phyloP scores from a whole-genome alignment of 108 stramenopile genomes.

The Cyclotella atomus region DNA sequence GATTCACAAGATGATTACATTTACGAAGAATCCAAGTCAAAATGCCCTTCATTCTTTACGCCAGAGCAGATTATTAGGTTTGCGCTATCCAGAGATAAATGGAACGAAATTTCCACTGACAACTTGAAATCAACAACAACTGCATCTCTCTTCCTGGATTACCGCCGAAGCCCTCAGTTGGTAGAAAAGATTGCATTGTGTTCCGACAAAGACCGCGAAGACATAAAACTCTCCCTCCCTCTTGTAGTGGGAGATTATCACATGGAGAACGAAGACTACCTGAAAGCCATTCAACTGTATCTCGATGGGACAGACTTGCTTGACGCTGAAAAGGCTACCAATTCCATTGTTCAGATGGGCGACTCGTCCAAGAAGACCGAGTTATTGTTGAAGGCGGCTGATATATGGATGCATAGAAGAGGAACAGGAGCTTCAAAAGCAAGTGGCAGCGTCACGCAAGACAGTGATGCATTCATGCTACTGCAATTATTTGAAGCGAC shows the following conservation, averaged over 20 bases:
- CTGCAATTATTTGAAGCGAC: conserved; percentile 1
- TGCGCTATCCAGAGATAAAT: conserved; percentile 7
- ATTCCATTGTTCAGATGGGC: conserved; percentile 2
- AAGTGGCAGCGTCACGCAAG: background rate
- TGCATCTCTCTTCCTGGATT: background rate
- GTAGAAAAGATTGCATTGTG: background rate
- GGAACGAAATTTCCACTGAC: conserved; percentile 11
- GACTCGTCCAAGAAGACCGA: background rate
- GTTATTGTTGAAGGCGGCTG: conserved; percentile 2
- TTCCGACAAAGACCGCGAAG: background rate
- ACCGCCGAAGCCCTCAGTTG: background rate
- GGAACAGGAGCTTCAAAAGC: background rate
- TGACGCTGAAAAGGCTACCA: conserved; percentile 11
- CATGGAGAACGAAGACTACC: background rate
- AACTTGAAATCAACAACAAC: conserved; percentile 1
- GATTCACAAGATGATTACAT: conserved; percentile 14
- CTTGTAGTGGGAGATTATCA: conserved; percentile 13
- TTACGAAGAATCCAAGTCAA: conserved; percentile 5
- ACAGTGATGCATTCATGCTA: conserved; percentile 6
- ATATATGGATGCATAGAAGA: background rate
- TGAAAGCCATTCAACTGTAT: conserved; percentile 1
- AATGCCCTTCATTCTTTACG: conserved; percentile 6
- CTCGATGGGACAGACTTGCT: background rate
- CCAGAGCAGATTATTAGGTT: conserved; percentile 7
- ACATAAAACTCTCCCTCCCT: background rate